Evolutionary conservation across 108 stramenopile species (phyloP), one percentile per base, ranked within the genome.

Genomic region (Aureococcus anophagefferens): DNA sequence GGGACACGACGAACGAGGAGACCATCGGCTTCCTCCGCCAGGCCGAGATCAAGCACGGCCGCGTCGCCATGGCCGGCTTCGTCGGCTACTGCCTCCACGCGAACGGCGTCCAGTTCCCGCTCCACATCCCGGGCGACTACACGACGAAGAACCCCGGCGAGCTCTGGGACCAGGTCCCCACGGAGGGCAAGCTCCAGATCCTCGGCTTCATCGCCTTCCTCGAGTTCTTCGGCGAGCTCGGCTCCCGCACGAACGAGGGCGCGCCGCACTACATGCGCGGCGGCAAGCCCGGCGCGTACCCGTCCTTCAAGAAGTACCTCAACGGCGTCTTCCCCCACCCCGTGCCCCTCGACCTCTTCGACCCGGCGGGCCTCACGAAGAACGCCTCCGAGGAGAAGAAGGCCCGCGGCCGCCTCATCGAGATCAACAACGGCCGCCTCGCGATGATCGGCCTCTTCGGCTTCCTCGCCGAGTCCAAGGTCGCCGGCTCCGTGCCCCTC

Each of bases 201-300:
- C 51, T 59, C 21, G 25, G 51, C 51, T 59, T 59, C 25, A 28
- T 59, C 25, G 51, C 21, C 21, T 59, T 59, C 51, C 51, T 59
- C 25, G 51, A 59, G 51, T 59, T 59, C 51, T 90, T 84, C 77
- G 79, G 77, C 63, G 89, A 90, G 78, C 72, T 83, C 46, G 86
- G 79, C 46, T 83, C 83, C 30, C n/a, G n/a, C n/a, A n/a, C n/a
- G n/a, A n/a, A n/a, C n/a, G n/a, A n/a, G n/a, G 40, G 40, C 40
- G 40, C 40, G 40, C 40, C 40, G 40, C 89, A 90, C 70, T 90
- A 90, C 86, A 90, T 88, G 87, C 81, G 79, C 29, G 89, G 89
- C 28, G 89, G 89, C 37, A 73, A 81, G 51, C 86, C 87, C n/a
- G 89, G 89, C 68, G 72, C 64, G 33, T 88, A 83, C 79, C 89